These are phyloP conservation scores for Lupinus albus DNA, from an alignment of 306 rosid species.

Conservation along the genomic window DNA sequence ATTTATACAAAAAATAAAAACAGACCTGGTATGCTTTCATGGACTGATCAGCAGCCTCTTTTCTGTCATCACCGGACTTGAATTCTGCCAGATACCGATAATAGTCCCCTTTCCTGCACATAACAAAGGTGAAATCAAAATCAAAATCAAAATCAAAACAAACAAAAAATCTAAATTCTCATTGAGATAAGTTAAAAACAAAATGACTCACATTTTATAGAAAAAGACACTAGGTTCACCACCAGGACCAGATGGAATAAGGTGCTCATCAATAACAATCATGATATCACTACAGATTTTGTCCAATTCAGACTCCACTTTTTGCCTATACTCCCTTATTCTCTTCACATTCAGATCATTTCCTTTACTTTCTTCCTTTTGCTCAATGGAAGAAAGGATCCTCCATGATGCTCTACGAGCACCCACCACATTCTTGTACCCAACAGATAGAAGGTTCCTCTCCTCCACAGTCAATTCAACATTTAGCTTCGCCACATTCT, in stretches of 20 bases:
- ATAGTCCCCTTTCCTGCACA: slow-evolving; percentile 66
- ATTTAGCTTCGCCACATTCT: slow-evolving; percentile 60
- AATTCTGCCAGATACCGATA: slow-evolving; percentile 60
- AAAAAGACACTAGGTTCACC: slow-evolving; percentile 58
- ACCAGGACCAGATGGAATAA: slow-evolving; percentile 48
- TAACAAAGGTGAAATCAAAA: neutral
- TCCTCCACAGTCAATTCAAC: slow-evolving; percentile 65
- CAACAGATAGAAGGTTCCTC: slow-evolving; percentile 62
- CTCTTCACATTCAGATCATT: slow-evolving; percentile 54
- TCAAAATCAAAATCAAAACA: slow-evolving; percentile 16
- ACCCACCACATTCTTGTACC: slow-evolving; percentile 62
- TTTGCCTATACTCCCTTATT: slow-evolving; percentile 54
- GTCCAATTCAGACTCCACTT: slow-evolving; percentile 60
- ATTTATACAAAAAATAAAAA: neutral
- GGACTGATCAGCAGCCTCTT: slow-evolving; percentile 67
- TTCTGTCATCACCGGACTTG: slow-evolving; percentile 51
- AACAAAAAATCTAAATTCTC: slow-evolving; percentile 5
- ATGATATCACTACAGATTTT: slow-evolving; percentile 58
- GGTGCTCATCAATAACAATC: slow-evolving; percentile 60
- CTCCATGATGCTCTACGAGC: slow-evolving; percentile 74
- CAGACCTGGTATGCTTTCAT: slow-evolving; percentile 64
- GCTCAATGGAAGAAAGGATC: slow-evolving; percentile 62
- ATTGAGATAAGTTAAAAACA: neutral
- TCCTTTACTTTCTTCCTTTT: slow-evolving; percentile 60
- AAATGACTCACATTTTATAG: slow-evolving; percentile 53